Conservation (phyloP, 495 filamentous ascomycete genomes). For the Lophium mytilinum region DNA sequence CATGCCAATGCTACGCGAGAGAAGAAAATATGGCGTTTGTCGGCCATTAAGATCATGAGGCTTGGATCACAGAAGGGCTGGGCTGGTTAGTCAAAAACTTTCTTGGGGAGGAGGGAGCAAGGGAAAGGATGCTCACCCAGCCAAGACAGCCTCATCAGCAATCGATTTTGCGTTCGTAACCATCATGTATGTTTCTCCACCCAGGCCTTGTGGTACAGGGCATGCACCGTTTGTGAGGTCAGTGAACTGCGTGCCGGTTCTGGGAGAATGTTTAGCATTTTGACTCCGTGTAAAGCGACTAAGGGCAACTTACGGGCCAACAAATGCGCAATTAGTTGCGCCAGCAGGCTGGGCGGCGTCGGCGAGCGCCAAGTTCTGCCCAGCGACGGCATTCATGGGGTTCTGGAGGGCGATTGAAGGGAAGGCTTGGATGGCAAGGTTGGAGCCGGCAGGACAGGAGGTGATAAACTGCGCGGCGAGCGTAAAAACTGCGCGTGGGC, state of each 20-base stretch:
- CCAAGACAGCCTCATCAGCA: conserved; percentile 21
- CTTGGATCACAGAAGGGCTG: not conserved
- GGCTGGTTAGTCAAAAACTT: not conserved
- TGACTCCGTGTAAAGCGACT: not conserved
- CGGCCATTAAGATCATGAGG: not conserved
- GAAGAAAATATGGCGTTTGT: not conserved
- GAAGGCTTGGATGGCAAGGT: conserved; percentile 50
- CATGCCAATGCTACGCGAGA: not conserved
- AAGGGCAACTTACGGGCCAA: conserved; percentile 25
- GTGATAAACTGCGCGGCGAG: conserved; percentile 56
- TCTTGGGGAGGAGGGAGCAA: too few relatives aligned
- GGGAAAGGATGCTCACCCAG: conserved; percentile 6
- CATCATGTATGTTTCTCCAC: conserved; percentile 26
- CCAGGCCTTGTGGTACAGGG: conserved; percentile 19
- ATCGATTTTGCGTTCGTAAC: conserved; percentile 20
- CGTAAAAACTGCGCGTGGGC: conserved; percentile 52
- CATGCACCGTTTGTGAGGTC: conserved; percentile 14
- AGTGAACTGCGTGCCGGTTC: conserved; percentile 16
- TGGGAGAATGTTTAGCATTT: conserved; percentile 5
- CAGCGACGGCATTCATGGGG: conserved; percentile 37
- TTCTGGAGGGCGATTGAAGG: conserved; percentile 46
- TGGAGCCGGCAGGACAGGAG: conserved; percentile 49
- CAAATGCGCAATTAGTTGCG: conserved; percentile 50
- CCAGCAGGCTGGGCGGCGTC: conserved; percentile 38
- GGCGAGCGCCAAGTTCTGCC: conserved; percentile 37